phyloP scores from a whole-genome alignment of 352 stramenopile species.

The Peronosclerospora sorghi region DNA sequence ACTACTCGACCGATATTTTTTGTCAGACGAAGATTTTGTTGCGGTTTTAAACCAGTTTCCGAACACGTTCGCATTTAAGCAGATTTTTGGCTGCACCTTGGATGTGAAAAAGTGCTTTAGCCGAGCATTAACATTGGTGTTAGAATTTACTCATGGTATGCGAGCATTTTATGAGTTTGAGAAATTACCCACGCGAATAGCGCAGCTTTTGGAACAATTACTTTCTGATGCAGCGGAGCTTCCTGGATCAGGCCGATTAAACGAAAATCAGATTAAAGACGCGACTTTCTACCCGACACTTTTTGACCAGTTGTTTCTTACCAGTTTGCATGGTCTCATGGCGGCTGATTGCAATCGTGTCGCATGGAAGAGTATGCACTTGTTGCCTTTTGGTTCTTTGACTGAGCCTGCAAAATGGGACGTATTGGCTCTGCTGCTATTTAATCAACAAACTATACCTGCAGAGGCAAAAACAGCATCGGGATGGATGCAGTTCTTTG shows the following conservation, averaged over 20 bases:
- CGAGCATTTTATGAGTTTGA: slow-evolving; percentile 75
- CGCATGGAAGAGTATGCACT: slow-evolving; percentile 56
- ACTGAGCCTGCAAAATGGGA: slow-evolving; percentile 77
- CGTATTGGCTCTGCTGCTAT: slow-evolving; percentile 60
- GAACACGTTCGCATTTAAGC: slow-evolving; percentile 69
- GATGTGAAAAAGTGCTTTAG: slow-evolving; percentile 77
- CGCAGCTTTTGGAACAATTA: slow-evolving; percentile 55
- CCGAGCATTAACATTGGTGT: slow-evolving; percentile 53
- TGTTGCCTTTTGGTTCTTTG: slow-evolving; percentile 61
- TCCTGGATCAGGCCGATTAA: slow-evolving; percentile 24
- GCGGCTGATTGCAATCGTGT: slow-evolving; percentile 68
- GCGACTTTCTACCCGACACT: slow-evolving; percentile 58
- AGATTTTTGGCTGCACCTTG: slow-evolving; percentile 53
- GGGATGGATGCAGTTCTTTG: slow-evolving; percentile 61
- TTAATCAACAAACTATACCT: slow-evolving; percentile 57
- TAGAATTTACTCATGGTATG: slow-evolving; percentile 65
- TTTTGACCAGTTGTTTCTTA: slow-evolving; percentile 81
- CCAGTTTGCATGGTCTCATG: slow-evolving; percentile 60
- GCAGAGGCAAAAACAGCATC: slow-evolving; percentile 38
- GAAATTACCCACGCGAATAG: slow-evolving; percentile 58
- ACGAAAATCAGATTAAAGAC: slow-evolving; percentile 9
- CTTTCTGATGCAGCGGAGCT: slow-evolving; percentile 43
- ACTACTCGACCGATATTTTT: slow-evolving; percentile 63
- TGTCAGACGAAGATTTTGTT: slow-evolving; percentile 81
- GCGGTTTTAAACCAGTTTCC: slow-evolving; percentile 80